Percentiles rank a stretch among this genome's conserved stretches.
Evolutionary conservation across 2,329 filamentous ascomycete genomes (phyloP).

Genomic region (Calonectria hawksworthii): DNA sequence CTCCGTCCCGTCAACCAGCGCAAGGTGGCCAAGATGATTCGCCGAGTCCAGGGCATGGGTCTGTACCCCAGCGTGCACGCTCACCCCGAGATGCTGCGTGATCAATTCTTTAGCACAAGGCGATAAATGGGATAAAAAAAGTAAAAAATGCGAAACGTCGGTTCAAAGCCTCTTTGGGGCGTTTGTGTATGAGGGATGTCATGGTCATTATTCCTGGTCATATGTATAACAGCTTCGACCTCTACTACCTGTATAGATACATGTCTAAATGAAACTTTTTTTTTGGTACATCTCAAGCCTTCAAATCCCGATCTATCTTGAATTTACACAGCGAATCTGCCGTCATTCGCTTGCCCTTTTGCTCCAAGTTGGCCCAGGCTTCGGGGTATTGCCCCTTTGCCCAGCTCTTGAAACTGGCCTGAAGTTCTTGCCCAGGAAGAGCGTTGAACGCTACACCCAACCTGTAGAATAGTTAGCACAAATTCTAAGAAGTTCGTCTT

Average conservation of each 20-base stretch:
- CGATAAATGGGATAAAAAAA: constrained; percentile 23
- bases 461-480: constrained; percentile 58
- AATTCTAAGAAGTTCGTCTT: too few species aligned
- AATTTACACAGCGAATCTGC: constrained; percentile 62
- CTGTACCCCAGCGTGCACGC: constrained; percentile 91
- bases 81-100: constrained; percentile 84
- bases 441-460: constrained; percentile 84
- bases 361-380: constrained; percentile 77
- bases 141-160: not conserved
- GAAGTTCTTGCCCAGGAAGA: constrained; percentile 74
- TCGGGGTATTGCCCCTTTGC: constrained; percentile 76
- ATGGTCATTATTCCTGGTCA: constrained; percentile 46
- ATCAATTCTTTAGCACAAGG: constrained; percentile 49
- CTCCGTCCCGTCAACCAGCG: constrained; percentile 92
- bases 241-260: constrained; percentile 53
- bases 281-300: constrained; percentile 59
- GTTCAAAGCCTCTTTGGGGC: constrained; percentile 21
- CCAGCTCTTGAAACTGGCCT: constrained; percentile 82
- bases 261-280: constrained; percentile 44
- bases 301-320: constrained; percentile 63
- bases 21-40: constrained; percentile 91
- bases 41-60: constrained; percentile 89
- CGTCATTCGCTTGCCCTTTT: constrained; percentile 62
- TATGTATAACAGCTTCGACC: constrained; percentile 54
- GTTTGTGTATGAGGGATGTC: constrained; percentile 35